phyloP scores from a whole-genome alignment of 345 rosid species.

The Rhodomyrtus tomentosa region DNA sequence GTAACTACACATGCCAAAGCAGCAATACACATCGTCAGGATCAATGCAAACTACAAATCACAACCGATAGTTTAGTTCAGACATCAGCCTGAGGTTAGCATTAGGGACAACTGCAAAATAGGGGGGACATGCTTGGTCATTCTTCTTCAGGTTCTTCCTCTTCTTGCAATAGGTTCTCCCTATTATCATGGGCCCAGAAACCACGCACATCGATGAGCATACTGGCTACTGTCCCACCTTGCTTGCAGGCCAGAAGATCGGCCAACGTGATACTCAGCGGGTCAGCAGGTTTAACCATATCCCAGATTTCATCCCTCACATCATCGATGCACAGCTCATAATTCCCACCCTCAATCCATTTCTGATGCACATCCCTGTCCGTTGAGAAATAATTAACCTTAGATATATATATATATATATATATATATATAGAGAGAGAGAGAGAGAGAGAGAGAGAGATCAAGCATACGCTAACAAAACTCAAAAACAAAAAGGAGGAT shows the following conservation, averaged over 20 bases:
- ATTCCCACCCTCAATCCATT: slow-evolving; percentile 99
- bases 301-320: slow-evolving; percentile 98
- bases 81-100: background rate
- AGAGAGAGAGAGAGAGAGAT: background rate
- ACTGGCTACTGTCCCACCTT: slow-evolving; percentile 97
- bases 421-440: too few species aligned
- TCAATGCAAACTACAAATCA: background rate
- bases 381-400: background rate
- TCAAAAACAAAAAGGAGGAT: background rate
- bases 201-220: slow-evolving; percentile 97
- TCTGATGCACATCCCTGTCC: slow-evolving; percentile 93
- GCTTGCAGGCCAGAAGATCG: slow-evolving; percentile 84
- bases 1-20: background rate
- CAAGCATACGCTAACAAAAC: background rate
- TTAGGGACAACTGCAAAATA: background rate
- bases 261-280: slow-evolving; percentile 55
- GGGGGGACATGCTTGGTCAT: background rate
- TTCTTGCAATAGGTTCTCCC: slow-evolving; percentile 98
- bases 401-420: too few species aligned
- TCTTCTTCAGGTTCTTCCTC: slow-evolving; percentile 83
- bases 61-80: background rate
- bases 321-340: slow-evolving; percentile 94
- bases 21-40: background rate
- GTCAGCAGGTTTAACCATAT: slow-evolving; percentile 96
- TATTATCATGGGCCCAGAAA: slow-evolving; percentile 99